Conservation (phyloP, 441 rosid species). For the Omphalea diandra region DNA sequence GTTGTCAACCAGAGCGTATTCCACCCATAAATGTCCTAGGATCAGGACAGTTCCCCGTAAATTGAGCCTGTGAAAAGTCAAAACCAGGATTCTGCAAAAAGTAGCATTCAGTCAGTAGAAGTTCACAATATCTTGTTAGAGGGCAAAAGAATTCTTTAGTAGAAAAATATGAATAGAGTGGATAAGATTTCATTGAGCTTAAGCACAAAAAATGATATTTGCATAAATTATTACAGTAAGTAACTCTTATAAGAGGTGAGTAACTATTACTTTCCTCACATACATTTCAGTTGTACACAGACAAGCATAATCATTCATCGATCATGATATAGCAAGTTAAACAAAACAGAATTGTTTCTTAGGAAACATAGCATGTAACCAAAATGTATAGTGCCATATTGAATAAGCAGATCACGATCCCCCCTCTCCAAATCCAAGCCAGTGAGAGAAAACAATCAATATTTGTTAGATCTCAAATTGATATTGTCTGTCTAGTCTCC, state of each 20-base stretch:
- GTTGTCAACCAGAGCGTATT: slow-evolving; percentile 44
- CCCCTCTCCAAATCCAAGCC: neutral
- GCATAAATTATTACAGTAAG: no score
- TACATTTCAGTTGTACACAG: neutral
- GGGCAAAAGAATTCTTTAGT: neutral
- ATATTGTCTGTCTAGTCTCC: neutral
- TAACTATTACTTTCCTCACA: neutral
- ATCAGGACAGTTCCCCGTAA: slow-evolving; percentile 60
- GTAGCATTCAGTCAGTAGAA: slow-evolving; percentile 13
- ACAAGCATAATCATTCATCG: neutral
- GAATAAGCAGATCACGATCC: neutral
- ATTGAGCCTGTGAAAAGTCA: slow-evolving; percentile 77
- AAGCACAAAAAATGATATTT: neutral
- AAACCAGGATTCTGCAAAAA: slow-evolving; percentile 68
- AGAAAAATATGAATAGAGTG: neutral
- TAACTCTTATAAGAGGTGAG: no score
- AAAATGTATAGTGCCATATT: neutral
- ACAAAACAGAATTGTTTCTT: neutral
- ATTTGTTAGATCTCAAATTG: neutral
- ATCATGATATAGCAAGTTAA: neutral
- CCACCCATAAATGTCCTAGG: slow-evolving; percentile 77
- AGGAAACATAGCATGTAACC: neutral
- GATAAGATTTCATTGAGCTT: neutral
- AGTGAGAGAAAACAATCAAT: neutral
- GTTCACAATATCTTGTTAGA: neutral